Percentiles rank a stretch among this genome's conserved stretches.
Conservation (phyloP, 768 basidiomycete genomes). For the Tricholomella constricta region DNA sequence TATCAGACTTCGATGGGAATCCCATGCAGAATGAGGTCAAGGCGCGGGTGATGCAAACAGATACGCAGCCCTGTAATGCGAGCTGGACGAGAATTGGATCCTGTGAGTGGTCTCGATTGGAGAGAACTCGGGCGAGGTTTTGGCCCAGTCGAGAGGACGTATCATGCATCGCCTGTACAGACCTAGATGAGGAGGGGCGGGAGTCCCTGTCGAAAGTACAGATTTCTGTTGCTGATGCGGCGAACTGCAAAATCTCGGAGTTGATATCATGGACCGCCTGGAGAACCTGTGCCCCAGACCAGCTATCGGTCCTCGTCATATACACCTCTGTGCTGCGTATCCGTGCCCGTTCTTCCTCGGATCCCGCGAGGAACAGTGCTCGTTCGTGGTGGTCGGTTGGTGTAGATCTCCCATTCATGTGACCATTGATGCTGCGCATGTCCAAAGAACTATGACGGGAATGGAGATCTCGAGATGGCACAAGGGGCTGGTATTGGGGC, state of each 20-base stretch:
- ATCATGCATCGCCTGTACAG: conserved; percentile 57
- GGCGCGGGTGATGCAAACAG: conserved; percentile 66
- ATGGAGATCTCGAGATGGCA: conserved; percentile 14
- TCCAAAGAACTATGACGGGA: conserved; percentile 32
- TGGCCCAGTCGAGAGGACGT: conserved; percentile 65
- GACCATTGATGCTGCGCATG: conserved; percentile 29
- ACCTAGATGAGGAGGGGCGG: conserved; percentile 39
- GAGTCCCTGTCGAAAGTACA: conserved; percentile 51
- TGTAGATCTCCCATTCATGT: conserved; percentile 19
- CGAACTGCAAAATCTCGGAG: conserved; percentile 78
- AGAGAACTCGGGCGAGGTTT: conserved; percentile 59
- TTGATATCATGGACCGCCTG: conserved; percentile 81
- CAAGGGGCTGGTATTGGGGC: conserved; percentile 21
- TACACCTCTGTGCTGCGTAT: conserved; percentile 62
- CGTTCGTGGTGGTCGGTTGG: conserved; percentile 19
- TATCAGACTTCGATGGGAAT: conserved; percentile 69
- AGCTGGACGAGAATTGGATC: conserved; percentile 79
- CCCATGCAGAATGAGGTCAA: conserved; percentile 75
- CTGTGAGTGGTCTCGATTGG: conserved; percentile 67
- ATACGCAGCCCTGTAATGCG: conserved; percentile 70
- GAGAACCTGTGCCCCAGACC: conserved; percentile 78
- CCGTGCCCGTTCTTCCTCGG: conserved; percentile 60
- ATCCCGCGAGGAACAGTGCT: conserved; percentile 12
- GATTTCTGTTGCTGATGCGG: conserved; percentile 72
- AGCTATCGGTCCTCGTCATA: conserved; percentile 71